Conservation (phyloP, 2,329 filamentous ascomycete species). For the Xylaria multiplex region DNA sequence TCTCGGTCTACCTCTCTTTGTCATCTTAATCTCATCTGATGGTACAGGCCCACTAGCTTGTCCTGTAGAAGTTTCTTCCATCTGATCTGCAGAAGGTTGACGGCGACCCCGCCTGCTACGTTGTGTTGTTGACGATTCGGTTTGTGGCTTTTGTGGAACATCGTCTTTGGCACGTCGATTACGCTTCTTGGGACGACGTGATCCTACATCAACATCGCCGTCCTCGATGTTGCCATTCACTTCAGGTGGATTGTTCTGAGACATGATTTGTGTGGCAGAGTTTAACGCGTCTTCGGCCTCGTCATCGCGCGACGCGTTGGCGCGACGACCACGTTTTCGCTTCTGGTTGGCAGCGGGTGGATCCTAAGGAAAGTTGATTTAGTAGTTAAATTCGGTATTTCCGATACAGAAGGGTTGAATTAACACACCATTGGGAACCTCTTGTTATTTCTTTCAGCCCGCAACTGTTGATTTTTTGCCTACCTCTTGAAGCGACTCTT, state of each 20-base stretch:
- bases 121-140: conserved; percentile 34
- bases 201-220: conserved; percentile 37
- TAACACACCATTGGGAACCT: conserved; percentile 24
- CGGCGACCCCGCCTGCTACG: conserved; percentile 45
- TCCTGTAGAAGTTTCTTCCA: conserved; percentile 3
- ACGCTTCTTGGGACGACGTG: conserved; percentile 44
- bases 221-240: conserved; percentile 31
- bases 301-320: conserved; percentile 54
- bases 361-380: conserved; percentile 35
- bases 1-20: conserved; percentile 30
- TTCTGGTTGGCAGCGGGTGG: conserved; percentile 50
- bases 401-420: too few species aligned
- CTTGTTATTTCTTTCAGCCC: not conserved
- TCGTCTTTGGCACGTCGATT: conserved; percentile 38
- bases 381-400: conserved; percentile 2
- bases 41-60: conserved; percentile 11
- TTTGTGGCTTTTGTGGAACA: conserved; percentile 34
- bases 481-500: not conserved
- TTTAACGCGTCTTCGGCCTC: conserved; percentile 43
- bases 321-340: conserved; percentile 57
- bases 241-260: conserved; percentile 34
- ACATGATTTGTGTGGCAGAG: conserved; percentile 34
- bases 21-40: conserved; percentile 14
- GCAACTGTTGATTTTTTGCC: not conserved
- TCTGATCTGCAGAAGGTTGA: conserved; percentile 35